Evolutionary conservation across 495 filamentous ascomycete genomes (phyloP).

Genomic region (Sphaerosporella brunnea): DNA sequence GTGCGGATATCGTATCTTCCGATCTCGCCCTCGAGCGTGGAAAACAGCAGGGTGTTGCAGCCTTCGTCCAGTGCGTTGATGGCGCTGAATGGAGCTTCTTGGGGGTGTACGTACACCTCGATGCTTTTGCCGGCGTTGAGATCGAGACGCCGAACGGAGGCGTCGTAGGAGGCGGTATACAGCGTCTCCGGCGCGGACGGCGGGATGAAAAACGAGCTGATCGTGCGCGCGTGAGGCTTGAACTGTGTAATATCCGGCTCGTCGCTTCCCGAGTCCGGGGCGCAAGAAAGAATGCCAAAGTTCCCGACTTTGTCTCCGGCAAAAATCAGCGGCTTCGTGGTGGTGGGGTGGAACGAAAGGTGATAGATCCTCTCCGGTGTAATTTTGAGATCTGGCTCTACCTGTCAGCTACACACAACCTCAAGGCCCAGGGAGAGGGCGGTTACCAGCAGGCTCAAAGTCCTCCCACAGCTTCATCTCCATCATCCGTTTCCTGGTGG

Average conservation of each 20-base stretch:
- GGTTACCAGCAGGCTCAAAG: neutral
- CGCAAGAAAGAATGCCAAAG: slow-evolving; percentile 78
- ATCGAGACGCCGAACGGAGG: slow-evolving; percentile 74
- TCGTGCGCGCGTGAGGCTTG: slow-evolving; percentile 79
- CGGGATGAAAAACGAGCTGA: slow-evolving; percentile 62
- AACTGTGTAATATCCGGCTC: slow-evolving; percentile 60
- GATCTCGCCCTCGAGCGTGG: slow-evolving; percentile 62
- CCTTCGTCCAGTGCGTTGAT: slow-evolving; percentile 61
- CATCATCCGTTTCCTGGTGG: slow-evolving; percentile 63
- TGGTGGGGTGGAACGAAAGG: slow-evolving; percentile 73
- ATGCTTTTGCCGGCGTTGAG: slow-evolving; percentile 57
- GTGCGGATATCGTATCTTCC: slow-evolving; percentile 49
- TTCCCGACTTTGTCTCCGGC: slow-evolving; percentile 83
- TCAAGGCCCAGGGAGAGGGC: neutral
- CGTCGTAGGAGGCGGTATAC: slow-evolving; percentile 85
- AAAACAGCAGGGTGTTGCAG: slow-evolving; percentile 63
- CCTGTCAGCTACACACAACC: neutral
- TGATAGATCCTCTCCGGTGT: slow-evolving; percentile 59
- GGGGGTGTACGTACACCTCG: slow-evolving; percentile 59
- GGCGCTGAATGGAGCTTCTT: slow-evolving; percentile 56
- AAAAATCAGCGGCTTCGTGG: slow-evolving; percentile 76
- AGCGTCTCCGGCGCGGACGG: slow-evolving; percentile 48
- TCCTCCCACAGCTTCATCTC: slow-evolving; percentile 49
- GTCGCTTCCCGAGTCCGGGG: neutral
- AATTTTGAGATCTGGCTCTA: slow-evolving; percentile 66